Base-by-base conservation (phyloP, 1,284 basidiomycete genomes). In the Phlebopus sp. region DNA sequence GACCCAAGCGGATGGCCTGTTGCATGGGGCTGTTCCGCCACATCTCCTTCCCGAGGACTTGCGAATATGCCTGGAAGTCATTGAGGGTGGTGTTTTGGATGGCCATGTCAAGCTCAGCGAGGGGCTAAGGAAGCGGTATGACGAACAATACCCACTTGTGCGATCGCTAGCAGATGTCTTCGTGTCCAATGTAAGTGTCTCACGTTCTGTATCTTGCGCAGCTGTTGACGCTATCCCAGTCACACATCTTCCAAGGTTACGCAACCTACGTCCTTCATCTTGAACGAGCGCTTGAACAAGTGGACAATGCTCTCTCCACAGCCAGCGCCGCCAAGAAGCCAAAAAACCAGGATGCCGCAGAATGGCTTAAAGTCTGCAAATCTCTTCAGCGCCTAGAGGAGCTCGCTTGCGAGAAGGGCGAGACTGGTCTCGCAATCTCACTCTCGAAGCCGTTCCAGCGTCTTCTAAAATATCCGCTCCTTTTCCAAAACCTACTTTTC, bases 391-490 rank as follows among this genome's bases (percentile, higher is more conserved):
- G 78, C 36, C 77, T 97, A 13, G 96, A 98, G 68, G 79, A 86
- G 53, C 71, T 75, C 23, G 90, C 96, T 0, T 76, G 77, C 17
- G 87, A 91, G 52, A 88, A 89, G 62, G 94, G 92, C 55, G 94
- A 97, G 71, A 92, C 91, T 2, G 92, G 93, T 0, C 76, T 99
- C 36, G 86, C 91, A 29, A 98, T 99, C 61, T 92, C 92, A 2
- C 75, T 97, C 8, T 95, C 92, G 19, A 98, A 97, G 69, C 96
- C 96, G 1, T 97, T 99, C 72, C 96, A 98, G 64, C 82, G 96
- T 27, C 76, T 99, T 36, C 83, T 97, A 64, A 98, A 99, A 69
- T 97, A 98, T 66, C 96, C 96, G 2, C 79, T 99, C 14, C 81
- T 99, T 35, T 97, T 98, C 72, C 95, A 98, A 70, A 97, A 97